Percentiles rank a stretch among this genome's conserved stretches.
These are phyloP conservation scores for Lenzites betulinus DNA, from an alignment of 768 basidiomycete genomes.

Conservation along the genomic window DNA sequence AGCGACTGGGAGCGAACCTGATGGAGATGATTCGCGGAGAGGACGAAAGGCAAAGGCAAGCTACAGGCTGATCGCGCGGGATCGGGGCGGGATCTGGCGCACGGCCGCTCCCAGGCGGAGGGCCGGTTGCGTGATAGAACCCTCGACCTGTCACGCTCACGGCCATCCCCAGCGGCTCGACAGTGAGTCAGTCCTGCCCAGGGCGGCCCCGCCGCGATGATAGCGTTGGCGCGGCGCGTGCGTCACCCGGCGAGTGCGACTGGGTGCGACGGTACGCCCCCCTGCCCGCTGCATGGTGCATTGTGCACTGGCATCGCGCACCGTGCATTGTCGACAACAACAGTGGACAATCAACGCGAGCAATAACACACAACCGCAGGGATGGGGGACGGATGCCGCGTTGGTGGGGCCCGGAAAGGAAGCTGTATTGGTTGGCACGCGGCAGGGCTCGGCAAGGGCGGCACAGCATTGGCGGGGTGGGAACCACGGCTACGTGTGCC, in stretches of 20 bases:
- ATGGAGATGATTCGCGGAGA: conserved; percentile 21
- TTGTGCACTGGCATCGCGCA: not conserved
- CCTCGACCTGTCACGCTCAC: conserved; percentile 18
- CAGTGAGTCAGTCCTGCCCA: conserved; percentile 12
- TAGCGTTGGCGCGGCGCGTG: not conserved
- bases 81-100: conserved; percentile 11
- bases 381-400: conserved; percentile 14
- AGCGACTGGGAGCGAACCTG: conserved; percentile 20
- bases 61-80: conserved; percentile 6
- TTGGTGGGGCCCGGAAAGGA: conserved; percentile 18
- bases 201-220: conserved; percentile 16
- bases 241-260: too few species aligned
- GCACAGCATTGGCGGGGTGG: conserved; percentile 25
- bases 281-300: not conserved
- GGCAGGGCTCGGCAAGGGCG: conserved; percentile 20
- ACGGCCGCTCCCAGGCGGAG: conserved; percentile 17
- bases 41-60: conserved; percentile 6
- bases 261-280: too few species aligned
- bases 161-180: not conserved
- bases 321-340: too few species aligned
- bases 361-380: not conserved
- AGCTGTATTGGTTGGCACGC: conserved; percentile 11
- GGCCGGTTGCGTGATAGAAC: conserved; percentile 8
- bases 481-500: conserved; percentile 23
- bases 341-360: not conserved